Evolutionary conservation across 768 basidiomycete species (phyloP).

Genomic region (Boletus pseudo-olivaceus): DNA sequence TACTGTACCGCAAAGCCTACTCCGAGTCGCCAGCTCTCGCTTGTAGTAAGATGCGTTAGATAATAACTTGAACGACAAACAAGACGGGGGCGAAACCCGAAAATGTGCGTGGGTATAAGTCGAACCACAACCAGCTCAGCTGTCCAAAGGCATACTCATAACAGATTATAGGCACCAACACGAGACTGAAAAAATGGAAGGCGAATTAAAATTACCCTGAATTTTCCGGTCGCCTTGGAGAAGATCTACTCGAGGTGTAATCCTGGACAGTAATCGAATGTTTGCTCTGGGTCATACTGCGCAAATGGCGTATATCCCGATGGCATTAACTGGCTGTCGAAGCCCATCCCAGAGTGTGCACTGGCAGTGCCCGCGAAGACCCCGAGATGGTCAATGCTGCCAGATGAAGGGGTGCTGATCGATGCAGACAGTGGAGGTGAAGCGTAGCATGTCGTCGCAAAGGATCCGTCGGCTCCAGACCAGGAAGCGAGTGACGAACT

Average conservation of each 20-base stretch:
- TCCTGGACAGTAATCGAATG: constrained; percentile 31
- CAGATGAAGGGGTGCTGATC: constrained; percentile 34
- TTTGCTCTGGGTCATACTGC: constrained; percentile 22
- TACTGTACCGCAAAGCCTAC: constrained; percentile 8
- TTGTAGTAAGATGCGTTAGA: constrained; percentile 2
- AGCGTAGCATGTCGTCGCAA: constrained; percentile 20
- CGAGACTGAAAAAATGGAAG: not conserved
- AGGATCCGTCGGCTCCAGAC: constrained; percentile 19
- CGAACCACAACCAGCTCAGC: constrained; percentile 10
- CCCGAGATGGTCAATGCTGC: constrained; percentile 35
- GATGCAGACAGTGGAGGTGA: constrained; percentile 39
- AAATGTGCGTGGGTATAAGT: constrained; percentile 14
- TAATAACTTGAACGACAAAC: constrained; percentile 1
- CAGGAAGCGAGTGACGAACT: constrained; percentile 24
- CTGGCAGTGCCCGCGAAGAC: constrained; percentile 59
- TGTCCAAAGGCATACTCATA: constrained; percentile 15
- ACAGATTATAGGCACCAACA: constrained; percentile 2
- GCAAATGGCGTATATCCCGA: constrained; percentile 31
- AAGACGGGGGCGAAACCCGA: not conserved
- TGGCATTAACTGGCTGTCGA: constrained; percentile 23
- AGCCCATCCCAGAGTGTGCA: constrained; percentile 23
- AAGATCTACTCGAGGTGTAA: constrained; percentile 22
- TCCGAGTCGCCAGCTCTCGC: constrained; percentile 2
- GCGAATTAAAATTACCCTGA: not conserved
- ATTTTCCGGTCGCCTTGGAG: not conserved